Percentiles rank a stretch among this genome's conserved stretches.
Evolutionary conservation across 106 monocot genomes (phyloP).

Genomic region (Phalaenopsis equestris): DNA sequence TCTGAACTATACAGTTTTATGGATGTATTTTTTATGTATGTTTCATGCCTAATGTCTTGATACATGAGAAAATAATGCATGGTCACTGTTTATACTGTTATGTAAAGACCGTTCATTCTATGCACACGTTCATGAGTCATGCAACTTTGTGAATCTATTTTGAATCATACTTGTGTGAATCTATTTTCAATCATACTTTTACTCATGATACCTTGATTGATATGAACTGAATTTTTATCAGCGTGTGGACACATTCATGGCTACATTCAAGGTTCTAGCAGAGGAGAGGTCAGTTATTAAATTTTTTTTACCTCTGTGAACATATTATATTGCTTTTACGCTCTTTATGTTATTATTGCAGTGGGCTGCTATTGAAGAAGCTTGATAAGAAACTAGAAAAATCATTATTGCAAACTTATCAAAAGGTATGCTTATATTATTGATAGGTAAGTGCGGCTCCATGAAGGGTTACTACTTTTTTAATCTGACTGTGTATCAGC

Average conservation of each 20-base stretch:
- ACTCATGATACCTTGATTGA: neutral
- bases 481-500: neutral
- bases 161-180: neutral
- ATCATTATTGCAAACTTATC: conserved; percentile 73
- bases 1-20: neutral
- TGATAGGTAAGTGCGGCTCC: neutral
- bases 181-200: neutral
- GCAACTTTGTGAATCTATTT: neutral
- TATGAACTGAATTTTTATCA: conserved; percentile 21
- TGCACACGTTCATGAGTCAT: neutral
- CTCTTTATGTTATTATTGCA: conserved; percentile 19
- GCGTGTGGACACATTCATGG: conserved; percentile 64
- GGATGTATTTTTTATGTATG: neutral
- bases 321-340: neutral
- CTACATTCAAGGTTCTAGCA: conserved; percentile 42
- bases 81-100: neutral
- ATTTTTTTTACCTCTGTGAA: neutral
- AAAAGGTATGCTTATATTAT: conserved; percentile 48
- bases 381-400: conserved; percentile 94
- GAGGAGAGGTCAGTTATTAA: conserved; percentile 60
- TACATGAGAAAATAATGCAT: neutral
- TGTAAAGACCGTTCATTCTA: neutral
- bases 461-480: neutral
- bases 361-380: conserved; percentile 74
- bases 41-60: neutral